phyloP scores from a whole-genome alignment of 23 red algal genomes.

The Gracilariopsis chorda region DNA sequence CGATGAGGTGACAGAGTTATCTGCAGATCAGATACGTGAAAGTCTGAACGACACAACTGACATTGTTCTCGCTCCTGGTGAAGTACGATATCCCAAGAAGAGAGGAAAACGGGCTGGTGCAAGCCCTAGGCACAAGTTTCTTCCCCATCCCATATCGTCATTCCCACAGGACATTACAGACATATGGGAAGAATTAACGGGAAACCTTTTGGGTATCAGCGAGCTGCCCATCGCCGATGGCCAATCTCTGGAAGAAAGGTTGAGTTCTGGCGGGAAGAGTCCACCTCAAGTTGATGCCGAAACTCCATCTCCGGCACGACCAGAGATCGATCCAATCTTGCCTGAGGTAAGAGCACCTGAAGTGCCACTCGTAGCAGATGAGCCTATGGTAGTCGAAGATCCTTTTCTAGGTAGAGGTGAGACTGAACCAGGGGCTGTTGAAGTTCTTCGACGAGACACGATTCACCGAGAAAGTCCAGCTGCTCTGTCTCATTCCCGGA shows the following conservation, averaged over 20 bases:
- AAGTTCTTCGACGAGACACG: not conserved
- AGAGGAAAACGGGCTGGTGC: not conserved
- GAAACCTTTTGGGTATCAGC: not conserved
- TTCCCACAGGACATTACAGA: constrained; percentile 14
- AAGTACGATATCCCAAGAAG: not conserved
- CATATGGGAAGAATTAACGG: constrained; percentile 25
- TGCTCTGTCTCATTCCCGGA: constrained; percentile 5
- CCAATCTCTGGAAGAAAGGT: too few species aligned
- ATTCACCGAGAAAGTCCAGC: not conserved
- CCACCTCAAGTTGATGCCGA: too few species aligned
- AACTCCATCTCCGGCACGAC: too few species aligned
- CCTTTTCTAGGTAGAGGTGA: not conserved
- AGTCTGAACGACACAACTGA: constrained; percentile 37
- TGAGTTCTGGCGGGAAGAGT: too few species aligned
- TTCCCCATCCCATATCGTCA: not conserved
- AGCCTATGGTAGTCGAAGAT: not conserved
- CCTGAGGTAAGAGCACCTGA: not conserved
- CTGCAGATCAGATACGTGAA: constrained; percentile 16
- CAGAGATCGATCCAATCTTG: too few species aligned
- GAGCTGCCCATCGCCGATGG: not conserved
- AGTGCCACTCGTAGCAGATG: not conserved
- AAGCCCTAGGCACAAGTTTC: too few species aligned
- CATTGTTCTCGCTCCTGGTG: constrained; percentile 24
- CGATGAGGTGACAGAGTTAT: constrained; percentile 40
- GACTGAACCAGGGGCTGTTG: not conserved